Base-by-base conservation (phyloP, 371 early-diverging fungal species). In the Mortierella sp. region DNA sequence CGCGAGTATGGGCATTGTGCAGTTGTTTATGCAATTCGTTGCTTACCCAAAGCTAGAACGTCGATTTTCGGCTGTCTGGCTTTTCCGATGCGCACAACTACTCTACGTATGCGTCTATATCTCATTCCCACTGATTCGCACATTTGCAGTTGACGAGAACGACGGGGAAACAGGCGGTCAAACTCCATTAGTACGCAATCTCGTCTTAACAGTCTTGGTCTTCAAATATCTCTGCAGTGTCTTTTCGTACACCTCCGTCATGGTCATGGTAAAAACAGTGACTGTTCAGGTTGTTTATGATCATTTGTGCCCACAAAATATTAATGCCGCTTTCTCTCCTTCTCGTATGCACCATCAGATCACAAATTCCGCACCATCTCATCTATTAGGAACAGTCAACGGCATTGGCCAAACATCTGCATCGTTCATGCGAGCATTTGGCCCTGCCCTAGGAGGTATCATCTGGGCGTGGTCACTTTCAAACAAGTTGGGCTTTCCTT, bases 381-480 rank as follows among this genome's bases (percentile, higher is more conserved):
- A 84, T 31, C 72, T 86, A 13, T 83, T 94, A 26, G 93, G 93
- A 0, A 86, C 86, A 1, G 91, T 94, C 15, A 93, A 93, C 61
- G 93, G 93, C 7, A 76, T 92, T 13, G 89, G 88, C 1, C 92
- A 91, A 60, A 89, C 89, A 0, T 83, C 88, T 31, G 85, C 91
- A 6, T 83, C 90, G 7, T 82, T 91, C 65, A 88, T 89, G 51
- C 82, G 94, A 22, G 89, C 88, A 15, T 76, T 93, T 34, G 93
- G 93, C 65, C 93, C 93, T 13, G 88, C 89, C 0, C 61, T 91
- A 12, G 91, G 91, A 23, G 92, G 92, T 28, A 85, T 87, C 8
- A 31, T 93, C 7, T 93, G 89, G 88, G 87, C 90, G 1, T 87
- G 87, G 78, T 92, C 92, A 4, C 71, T 92, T 2, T 77, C 75